Evolutionary conservation across 2,329 filamentous ascomycete species (phyloP).

Genomic region (Bipolaris zeicola): DNA sequence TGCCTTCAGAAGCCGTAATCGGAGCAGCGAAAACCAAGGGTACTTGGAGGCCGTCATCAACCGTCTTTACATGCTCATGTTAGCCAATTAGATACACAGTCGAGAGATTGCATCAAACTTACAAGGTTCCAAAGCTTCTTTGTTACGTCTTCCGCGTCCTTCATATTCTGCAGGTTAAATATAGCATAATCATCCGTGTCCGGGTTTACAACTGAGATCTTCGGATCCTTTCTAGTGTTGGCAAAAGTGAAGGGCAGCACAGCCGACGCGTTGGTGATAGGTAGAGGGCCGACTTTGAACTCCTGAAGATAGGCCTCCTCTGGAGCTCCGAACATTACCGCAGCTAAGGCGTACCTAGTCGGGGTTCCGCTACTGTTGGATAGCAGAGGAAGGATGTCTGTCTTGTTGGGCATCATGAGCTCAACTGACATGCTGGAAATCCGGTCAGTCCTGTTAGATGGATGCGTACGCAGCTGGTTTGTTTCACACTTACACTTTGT

Average conservation of each 20-base stretch:
- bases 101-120: background rate
- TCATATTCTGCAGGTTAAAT: background rate
- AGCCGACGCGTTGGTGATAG: background rate
- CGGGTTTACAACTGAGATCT: background rate
- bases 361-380: background rate
- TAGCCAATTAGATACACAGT: background rate
- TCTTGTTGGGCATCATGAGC: constrained; percentile 1
- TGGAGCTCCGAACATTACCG: constrained; percentile 3
- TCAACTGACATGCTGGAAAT: background rate
- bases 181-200: background rate
- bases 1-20: background rate
- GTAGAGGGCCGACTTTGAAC: constrained; percentile 1
- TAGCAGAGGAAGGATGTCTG: background rate
- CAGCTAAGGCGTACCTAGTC: background rate
- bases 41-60: background rate
- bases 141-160: background rate
- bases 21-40: background rate
- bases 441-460: background rate
- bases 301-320: constrained; percentile 1
- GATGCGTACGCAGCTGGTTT: background rate
- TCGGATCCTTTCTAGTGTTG: background rate
- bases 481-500: background rate
- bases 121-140: constrained; percentile 1
- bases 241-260: constrained; percentile 1
- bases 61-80: background rate